A percentile compares a stretch with the other conserved stretches of the same genome.
Evolutionary conservation across 2,329 filamentous ascomycete species (phyloP).

Genomic region (Diaporthe sp.): DNA sequence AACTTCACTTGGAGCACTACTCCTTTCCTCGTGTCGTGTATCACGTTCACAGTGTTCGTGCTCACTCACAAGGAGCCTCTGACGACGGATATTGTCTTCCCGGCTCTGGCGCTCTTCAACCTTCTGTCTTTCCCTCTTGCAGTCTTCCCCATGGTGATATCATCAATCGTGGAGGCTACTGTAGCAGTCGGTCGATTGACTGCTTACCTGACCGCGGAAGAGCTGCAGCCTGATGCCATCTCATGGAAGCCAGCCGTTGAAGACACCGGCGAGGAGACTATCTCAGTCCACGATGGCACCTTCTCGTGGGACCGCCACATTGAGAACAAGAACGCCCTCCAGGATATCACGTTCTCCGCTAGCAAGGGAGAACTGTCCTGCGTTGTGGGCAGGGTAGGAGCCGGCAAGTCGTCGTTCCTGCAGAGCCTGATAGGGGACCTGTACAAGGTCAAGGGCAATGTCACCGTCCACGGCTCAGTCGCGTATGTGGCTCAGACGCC

Average conservation of each 20-base stretch:
- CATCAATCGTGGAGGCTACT: slow-evolving; percentile 93
- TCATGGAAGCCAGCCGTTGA: slow-evolving; percentile 76
- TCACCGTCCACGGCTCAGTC: slow-evolving; percentile 83
- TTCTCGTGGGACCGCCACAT: slow-evolving; percentile 97
- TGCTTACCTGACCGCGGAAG: slow-evolving; percentile 87
- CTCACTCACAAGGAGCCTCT: slow-evolving; percentile 84
- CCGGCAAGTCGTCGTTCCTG: slow-evolving; percentile 94
- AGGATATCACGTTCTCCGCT: slow-evolving; percentile 88
- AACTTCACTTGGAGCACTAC: slow-evolving; percentile 99
- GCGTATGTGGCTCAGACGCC: slow-evolving; percentile 94
- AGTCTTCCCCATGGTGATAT: slow-evolving; percentile 97
- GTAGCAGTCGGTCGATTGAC: slow-evolving; percentile 91
- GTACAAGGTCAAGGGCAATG: slow-evolving; percentile 89
- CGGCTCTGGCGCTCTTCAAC: slow-evolving; percentile 94
- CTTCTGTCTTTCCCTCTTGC: slow-evolving; percentile 94
- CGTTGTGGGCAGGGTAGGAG: slow-evolving; percentile 92
- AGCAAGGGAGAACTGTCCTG: slow-evolving; percentile 95
- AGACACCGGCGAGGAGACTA: slow-evolving; percentile 86
- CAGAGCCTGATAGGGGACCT: slow-evolving; percentile 91
- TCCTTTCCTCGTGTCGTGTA: slow-evolving; percentile 97
- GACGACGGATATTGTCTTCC: slow-evolving; percentile 96
- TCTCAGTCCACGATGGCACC: slow-evolving; percentile 85
- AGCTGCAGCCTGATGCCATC: slow-evolving; percentile 90
- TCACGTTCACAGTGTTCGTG: slow-evolving; percentile 95
- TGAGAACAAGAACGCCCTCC: slow-evolving; percentile 73